These are phyloP conservation scores for Plasmodiophora brassicae DNA, from an alignment of 208 protist species.

Conservation along the genomic window DNA sequence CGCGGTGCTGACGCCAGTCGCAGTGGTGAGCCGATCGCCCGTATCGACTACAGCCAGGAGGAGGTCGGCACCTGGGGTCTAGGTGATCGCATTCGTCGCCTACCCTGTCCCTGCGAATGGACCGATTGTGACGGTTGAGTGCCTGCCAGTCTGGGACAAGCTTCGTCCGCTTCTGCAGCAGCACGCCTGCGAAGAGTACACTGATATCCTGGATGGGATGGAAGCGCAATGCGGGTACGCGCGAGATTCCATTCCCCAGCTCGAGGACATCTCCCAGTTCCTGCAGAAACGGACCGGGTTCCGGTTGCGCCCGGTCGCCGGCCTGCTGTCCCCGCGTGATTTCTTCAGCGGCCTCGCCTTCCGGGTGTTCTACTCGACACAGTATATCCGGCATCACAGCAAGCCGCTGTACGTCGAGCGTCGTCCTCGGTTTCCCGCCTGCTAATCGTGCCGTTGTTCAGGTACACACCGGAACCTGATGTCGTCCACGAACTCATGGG, in stretches of 20 bases:
- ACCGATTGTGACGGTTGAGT: neutral
- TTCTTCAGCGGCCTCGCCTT: conserved; percentile 87
- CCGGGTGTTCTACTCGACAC: conserved; percentile 88
- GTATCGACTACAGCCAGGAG: conserved; percentile 79
- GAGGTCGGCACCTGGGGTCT: conserved; percentile 68
- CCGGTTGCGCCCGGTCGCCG: conserved; percentile 75
- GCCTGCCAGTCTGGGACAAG: conserved; percentile 66
- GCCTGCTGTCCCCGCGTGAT: conserved; percentile 79
- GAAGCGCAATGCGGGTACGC: conserved; percentile 80
- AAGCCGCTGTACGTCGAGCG: conserved; percentile 90
- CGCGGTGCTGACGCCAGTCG: no score
- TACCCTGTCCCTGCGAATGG: neutral
- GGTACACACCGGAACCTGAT: conserved; percentile 39
- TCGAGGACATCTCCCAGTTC: conserved; percentile 82
- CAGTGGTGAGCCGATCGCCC: conserved; percentile 71
- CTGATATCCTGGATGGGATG: conserved; percentile 80
- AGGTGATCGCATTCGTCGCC: neutral
- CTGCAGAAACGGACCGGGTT: conserved; percentile 79
- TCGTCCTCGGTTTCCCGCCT: conserved; percentile 34
- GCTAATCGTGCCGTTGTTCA: neutral
- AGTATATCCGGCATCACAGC: conserved; percentile 88
- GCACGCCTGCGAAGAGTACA: conserved; percentile 84
- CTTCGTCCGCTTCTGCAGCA: conserved; percentile 77
- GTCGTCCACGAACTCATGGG: conserved; percentile 29
- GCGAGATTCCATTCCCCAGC: conserved; percentile 80